Base-by-base conservation (phyloP, 805 yeast genomes). In the Brettanomyces sp. region DNA sequence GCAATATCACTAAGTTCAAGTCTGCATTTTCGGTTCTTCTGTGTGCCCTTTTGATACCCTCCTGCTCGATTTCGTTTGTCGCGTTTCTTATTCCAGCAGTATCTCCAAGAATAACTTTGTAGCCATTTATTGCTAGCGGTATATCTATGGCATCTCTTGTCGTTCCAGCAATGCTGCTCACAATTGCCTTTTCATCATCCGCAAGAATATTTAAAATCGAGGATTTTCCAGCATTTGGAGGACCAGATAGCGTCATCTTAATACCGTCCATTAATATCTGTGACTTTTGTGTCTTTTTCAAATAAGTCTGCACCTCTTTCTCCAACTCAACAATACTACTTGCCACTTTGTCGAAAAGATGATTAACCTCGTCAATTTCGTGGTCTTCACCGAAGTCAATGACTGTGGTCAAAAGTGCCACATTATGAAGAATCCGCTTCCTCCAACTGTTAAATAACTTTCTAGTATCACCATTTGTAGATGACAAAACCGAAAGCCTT, bases 211-310 rank as follows among this genome's bases (percentile, higher is more conserved):
- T 93, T 44, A 93, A 63, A 9, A 93, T 64, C 1, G 96, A 86
- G 3, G 96, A 89, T 59, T 93, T 93, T 0, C 99, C 99, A 1
- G 96, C 96, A 62, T 93, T 93, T 1, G 99, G 96, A 5, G 95
- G 93, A 0, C 99, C 99, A 12, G 90, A 52, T 8, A 93, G 66
- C 0, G 82, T 79, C 24, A 90, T 56, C 47, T 77, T 77, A 28
- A 91, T 79, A 1, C 99, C 99, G 23, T 74, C 69, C 37, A 82
- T 62, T 13, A 91, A 61, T 1, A 90, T 66, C 52, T 80, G 85
- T 0, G 87, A 75, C 45, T 77, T 65, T 36, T 69, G 68, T 4
- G 82, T 75, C 54, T 70, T 76, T 1, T 50, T 41, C 23, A 79
- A 54, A 52, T 74, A 77, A 12, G 57, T 47, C 0, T 56, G 47